phyloP scores from a whole-genome alignment of 2,329 filamentous ascomycete species.

The Helotiales sp. region DNA sequence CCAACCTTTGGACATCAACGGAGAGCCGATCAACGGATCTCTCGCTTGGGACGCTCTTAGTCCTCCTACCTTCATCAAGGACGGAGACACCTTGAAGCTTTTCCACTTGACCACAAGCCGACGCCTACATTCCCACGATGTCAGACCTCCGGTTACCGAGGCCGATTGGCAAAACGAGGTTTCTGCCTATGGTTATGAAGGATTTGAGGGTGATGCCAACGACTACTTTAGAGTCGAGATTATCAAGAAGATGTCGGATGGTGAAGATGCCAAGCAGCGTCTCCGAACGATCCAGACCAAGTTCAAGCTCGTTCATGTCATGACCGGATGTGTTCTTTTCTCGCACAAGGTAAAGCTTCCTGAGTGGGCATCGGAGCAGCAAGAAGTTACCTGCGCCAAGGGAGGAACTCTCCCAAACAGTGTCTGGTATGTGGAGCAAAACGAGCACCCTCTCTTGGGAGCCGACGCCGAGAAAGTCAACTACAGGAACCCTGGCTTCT shows the following conservation, averaged over 20 bases:
- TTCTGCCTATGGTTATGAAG: constrained; percentile 95
- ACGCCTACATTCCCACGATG: constrained; percentile 94
- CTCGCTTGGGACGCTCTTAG: constrained; percentile 79
- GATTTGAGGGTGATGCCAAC: constrained; percentile 95
- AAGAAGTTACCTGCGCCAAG: constrained; percentile 96
- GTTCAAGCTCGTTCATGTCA: constrained; percentile 92
- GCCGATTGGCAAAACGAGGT: constrained; percentile 95
- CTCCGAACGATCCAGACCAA: constrained; percentile 95
- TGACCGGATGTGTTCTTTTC: constrained; percentile 96
- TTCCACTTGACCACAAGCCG: constrained; percentile 85
- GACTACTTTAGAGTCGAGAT: constrained; percentile 96
- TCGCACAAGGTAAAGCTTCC: constrained; percentile 99
- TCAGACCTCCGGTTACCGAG: constrained; percentile 84
- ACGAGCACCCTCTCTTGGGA: constrained; percentile 79
- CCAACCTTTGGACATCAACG: constrained; percentile 78
- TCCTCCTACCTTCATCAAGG: constrained; percentile 70
- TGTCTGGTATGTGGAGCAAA: constrained; percentile 94
- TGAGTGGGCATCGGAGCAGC: constrained; percentile 96
- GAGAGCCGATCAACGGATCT: constrained; percentile 78
- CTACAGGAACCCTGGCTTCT: constrained; percentile 91
- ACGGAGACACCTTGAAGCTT: constrained; percentile 80
- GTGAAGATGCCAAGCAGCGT: constrained; percentile 78
- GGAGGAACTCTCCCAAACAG: constrained; percentile 94
- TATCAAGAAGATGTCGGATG: constrained; percentile 84
- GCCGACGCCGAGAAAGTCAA: constrained; percentile 89